Evolutionary conservation across 305 asterid species (phyloP).

Genomic region (Plantago rigida): DNA sequence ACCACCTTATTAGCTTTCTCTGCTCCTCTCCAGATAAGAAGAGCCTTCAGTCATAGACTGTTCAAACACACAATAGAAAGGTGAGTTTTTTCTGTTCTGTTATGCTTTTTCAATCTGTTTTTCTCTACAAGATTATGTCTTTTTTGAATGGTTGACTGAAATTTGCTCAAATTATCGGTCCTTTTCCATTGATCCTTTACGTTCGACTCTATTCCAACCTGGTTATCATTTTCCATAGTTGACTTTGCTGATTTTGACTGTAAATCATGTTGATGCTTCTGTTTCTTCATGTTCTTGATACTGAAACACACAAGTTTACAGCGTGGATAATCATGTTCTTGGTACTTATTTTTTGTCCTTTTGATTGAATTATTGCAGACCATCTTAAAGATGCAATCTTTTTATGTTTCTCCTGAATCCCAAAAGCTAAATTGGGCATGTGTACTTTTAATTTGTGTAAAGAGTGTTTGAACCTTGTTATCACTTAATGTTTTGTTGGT

Average conservation of each 20-base stretch:
- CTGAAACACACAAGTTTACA: not conserved
- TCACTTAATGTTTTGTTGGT: not conserved
- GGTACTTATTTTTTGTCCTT: conserved; percentile 4
- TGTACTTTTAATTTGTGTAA: no score
- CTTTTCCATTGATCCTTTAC: no score
- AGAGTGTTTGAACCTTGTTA: not conserved
- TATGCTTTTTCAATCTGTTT: no score
- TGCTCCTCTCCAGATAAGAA: no score
- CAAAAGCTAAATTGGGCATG: not conserved
- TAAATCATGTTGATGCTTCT: not conserved
- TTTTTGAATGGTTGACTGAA: no score
- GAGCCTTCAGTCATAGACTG: no score
- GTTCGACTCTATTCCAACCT: not conserved
- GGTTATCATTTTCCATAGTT: not conserved
- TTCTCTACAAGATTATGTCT: no score
- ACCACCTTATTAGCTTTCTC: no score
- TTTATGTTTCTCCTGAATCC: not conserved
- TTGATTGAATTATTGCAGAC: not conserved
- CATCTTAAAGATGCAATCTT: conserved; percentile 2
- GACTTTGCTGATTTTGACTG: not conserved
- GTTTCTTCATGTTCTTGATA: not conserved
- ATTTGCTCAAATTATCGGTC: no score
- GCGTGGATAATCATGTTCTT: conserved; percentile 13
- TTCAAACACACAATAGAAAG: no score
- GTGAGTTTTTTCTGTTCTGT: no score